Conservation (phyloP, 163 green algal genomes). For the Volvox carteri region DNA sequence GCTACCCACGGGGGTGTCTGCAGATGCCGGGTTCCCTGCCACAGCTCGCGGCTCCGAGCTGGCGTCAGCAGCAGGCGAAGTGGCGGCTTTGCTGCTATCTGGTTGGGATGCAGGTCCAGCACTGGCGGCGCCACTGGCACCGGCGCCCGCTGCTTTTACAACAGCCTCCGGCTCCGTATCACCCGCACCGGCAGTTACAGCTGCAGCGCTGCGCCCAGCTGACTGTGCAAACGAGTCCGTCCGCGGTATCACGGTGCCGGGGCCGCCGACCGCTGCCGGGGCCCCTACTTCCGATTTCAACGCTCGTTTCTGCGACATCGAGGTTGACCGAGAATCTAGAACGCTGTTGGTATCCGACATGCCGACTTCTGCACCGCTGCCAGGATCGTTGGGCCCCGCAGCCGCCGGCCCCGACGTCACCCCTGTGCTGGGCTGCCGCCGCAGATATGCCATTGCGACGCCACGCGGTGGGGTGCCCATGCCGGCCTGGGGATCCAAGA, state of each 20-base stretch:
- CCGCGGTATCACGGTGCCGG: too few relatives aligned
- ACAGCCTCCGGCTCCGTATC: too few relatives aligned
- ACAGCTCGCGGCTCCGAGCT: not conserved
- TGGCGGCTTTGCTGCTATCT: too few relatives aligned
- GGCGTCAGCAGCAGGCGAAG: not conserved
- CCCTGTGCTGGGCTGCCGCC: not conserved
- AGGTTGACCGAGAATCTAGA: not conserved
- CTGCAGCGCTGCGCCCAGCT: too few relatives aligned
- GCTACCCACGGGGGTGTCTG: constrained; percentile 20
- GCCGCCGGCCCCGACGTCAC: not conserved
- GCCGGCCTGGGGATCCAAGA: not conserved
- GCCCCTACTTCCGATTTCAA: too few relatives aligned
- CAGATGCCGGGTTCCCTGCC: not conserved
- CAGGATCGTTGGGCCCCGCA: not conserved
- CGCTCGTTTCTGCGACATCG: not conserved
- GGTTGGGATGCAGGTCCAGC: too few relatives aligned
- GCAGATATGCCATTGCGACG: constrained; percentile 3
- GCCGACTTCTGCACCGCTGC: not conserved
- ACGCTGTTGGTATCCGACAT: not conserved
- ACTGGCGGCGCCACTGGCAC: too few relatives aligned
- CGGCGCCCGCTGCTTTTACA: too few relatives aligned
- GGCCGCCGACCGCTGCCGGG: too few relatives aligned
- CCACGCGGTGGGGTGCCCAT: not conserved
- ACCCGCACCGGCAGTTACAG: too few relatives aligned
- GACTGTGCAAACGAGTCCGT: too few relatives aligned